Base-by-base conservation (phyloP, 164 flowering plant genomes). In the Liquidambar formosana region DNA sequence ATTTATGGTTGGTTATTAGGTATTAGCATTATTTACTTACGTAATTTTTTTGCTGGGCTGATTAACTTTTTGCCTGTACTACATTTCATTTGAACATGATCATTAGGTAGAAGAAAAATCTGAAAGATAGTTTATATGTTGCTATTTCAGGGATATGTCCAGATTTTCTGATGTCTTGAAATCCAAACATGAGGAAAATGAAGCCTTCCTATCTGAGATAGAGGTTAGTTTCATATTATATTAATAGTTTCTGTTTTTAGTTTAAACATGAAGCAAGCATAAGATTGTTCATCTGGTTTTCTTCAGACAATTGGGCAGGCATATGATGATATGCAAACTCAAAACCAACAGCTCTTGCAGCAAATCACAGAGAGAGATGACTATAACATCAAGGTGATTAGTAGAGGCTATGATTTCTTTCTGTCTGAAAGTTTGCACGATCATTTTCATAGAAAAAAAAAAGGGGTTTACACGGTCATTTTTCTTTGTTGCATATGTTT, bases 291-390 rank as follows among this genome's bases (percentile, higher is more conserved):
- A 28, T 63, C 10, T 65, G 67, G 8, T 76, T 80, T 70, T 69
- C 16, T 73, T 73, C 92, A 96, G 99, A 78, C 98, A 49, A 96
- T 93, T 78, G 97, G 98, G 48, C 98, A 89, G 79, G 95, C 93
- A 63, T 96, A 93, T 77, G 99, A 88, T 83, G 97, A 93, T 72
- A 88, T 94, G 90, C 97, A 92, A 76, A 85, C 84, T 72, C 97
- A 93, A 79, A 93, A 96, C 75, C 98, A 87, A 63, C 98, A 96
- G 10, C 81, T 93, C n/a, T 76, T 96, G 85, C 98, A 85, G 79
- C 98, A 93, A 77, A 82, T 94, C 51, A 88, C 97, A 2, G 99
- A 96, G 81, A 85, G 97, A 79, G 99, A 96, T 84, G 99, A 96
- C 76, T 96, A 88, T 75, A 96, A 96, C 78, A 90, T 94, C 21